Conservation (phyloP, 371 early-diverging fungal species). For the Mucor ambiguus region DNA sequence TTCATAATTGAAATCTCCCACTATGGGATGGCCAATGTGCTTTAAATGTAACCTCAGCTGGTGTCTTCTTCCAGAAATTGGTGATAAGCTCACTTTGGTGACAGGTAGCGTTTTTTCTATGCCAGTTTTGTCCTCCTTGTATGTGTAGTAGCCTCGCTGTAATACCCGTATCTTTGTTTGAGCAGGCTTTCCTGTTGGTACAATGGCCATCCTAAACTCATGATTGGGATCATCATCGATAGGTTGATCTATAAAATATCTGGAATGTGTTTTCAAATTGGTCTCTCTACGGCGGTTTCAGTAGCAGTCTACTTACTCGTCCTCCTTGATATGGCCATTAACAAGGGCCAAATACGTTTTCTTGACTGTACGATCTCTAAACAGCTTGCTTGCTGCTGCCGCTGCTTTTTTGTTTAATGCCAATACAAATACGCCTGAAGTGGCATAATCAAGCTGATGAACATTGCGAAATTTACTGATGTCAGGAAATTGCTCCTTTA, state of each 20-base stretch:
- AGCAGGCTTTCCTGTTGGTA: constrained; percentile 35
- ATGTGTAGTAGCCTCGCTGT: constrained; percentile 31
- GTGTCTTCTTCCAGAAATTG: constrained; percentile 70
- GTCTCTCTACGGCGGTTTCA: background rate
- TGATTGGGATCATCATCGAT: constrained; percentile 47
- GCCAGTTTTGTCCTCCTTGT: constrained; percentile 24
- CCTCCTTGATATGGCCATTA: constrained; percentile 35
- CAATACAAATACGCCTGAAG: constrained; percentile 43
- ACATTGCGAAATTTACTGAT: constrained; percentile 37
- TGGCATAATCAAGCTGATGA: constrained; percentile 48
- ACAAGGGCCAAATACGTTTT: constrained; percentile 54
- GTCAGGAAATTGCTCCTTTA: constrained; percentile 28
- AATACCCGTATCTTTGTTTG: constrained; percentile 32
- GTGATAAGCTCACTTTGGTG: constrained; percentile 49
- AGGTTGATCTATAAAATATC: constrained; percentile 25
- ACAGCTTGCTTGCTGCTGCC: constrained; percentile 32
- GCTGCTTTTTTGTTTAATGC: constrained; percentile 44
- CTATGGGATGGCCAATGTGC: constrained; percentile 64
- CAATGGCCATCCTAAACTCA: constrained; percentile 40
- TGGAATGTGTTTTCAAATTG: background rate
- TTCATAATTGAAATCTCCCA: constrained; percentile 61
- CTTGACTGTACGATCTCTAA: constrained; percentile 38
- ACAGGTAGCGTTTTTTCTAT: constrained; percentile 21
- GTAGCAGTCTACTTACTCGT: constrained; percentile 23
- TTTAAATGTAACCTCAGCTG: constrained; percentile 70